Base-by-base conservation (phyloP, 768 basidiomycete species). In the Calocybe gangraenosa region DNA sequence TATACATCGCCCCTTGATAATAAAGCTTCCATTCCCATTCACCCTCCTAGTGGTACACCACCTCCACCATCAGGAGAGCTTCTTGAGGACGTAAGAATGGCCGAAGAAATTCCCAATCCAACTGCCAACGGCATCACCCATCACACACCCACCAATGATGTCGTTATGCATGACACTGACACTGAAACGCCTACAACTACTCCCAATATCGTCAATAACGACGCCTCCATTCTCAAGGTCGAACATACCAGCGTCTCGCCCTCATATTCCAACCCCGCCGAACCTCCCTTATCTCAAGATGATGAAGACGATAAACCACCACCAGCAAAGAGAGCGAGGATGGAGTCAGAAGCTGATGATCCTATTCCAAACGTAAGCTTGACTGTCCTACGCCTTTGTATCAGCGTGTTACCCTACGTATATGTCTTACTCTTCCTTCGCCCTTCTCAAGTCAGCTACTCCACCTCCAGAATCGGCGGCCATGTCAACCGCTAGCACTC, bases 321-420 rank as follows among this genome's bases (percentile, higher is more conserved):
- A n/a, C 89, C 89, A 21, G 84, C 87, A 48, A 92, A 92, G 75
- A 77, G 89, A 50, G 76, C 86, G 21, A 70, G 89, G 54, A 81
- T 81, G 66, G 69, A 79, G 55, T 87, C 85, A 37, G 87, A 92
- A 60, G 81, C 80, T 23, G 84, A 87, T 67, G 76, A 78, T 61
- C 82, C 83, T 37, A 84, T 84, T 55, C 76, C 80, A 50, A 79
- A 88, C 70, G 86, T 88, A 70, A 78, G 84, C 62, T 49, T 49
- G 41, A 42, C 54, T 56, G 49, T 47, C 70, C 63, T 63, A 74
- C 78, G 62, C 71, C 71, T 74, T 76, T 61, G 61, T 62, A 55
- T 61, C 60, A 74, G 71, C 73, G 70, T 76, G 66, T 77, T 82
- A 67, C 83, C 76, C 40, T 39, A 57, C 53, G 54, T 61, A 47